Percentiles rank a stretch among this genome's conserved stretches.
Conservation (phyloP, 768 basidiomycete genomes). For the Butyriboletus loyo region DNA sequence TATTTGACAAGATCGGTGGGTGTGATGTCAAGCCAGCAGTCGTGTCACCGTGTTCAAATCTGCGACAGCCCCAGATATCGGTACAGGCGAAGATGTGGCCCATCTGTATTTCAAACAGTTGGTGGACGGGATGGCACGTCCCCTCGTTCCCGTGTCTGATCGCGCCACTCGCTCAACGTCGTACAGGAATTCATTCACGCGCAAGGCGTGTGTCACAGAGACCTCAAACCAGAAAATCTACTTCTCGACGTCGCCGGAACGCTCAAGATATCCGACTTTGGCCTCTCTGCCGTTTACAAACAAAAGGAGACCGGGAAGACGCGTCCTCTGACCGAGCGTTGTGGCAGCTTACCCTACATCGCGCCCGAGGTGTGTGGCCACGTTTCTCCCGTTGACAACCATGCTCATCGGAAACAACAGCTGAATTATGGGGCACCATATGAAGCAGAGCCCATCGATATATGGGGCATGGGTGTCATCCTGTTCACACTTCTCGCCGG, state of each 20-base stretch:
- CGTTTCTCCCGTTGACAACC: not conserved
- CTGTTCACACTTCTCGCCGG: constrained; percentile 88
- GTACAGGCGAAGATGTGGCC: constrained; percentile 81
- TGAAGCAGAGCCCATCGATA: constrained; percentile 88
- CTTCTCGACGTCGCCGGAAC: constrained; percentile 79
- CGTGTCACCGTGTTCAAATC: not conserved
- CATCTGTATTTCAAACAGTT: constrained; percentile 91
- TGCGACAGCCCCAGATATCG: constrained; percentile 79
- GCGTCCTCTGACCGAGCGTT: constrained; percentile 71
- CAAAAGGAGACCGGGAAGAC: constrained; percentile 80
- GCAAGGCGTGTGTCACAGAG: constrained; percentile 93
- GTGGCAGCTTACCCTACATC: constrained; percentile 92
- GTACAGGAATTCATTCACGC: constrained; percentile 75
- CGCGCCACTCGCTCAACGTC: not conserved
- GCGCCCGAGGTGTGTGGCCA: constrained; percentile 75
- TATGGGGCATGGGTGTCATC: constrained; percentile 96
- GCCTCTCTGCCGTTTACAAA: constrained; percentile 85
- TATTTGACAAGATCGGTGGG: constrained; percentile 98
- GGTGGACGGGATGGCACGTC: constrained; percentile 72
- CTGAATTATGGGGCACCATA: constrained; percentile 67
- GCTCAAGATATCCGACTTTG: constrained; percentile 95
- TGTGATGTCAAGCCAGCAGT: not conserved
- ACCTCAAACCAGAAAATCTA: constrained; percentile 95
- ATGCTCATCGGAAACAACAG: constrained; percentile 35
- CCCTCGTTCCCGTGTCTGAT: not conserved